Base-by-base conservation (phyloP, 1,284 basidiomycete genomes). In the Apiotrichum domesticum region DNA sequence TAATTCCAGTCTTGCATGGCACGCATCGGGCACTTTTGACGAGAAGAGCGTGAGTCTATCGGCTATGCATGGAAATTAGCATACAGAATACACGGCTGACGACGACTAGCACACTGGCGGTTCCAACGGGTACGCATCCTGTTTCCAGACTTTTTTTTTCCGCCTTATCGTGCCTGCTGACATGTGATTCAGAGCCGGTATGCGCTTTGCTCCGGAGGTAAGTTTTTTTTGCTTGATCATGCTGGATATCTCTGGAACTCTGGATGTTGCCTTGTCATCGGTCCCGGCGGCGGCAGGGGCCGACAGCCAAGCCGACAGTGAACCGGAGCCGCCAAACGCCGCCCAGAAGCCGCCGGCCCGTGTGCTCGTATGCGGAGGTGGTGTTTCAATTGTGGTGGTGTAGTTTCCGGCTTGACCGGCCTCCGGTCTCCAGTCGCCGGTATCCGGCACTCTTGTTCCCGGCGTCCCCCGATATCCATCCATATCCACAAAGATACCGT, bases 1-100 rank as follows among this genome's bases (percentile, higher is more conserved):
- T 21, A 21, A 21, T 21, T 0, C n/a, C 46, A 74, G 80, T 61
- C 73, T 82, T 40, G 80, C 80, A 51, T 82, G 82, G 80, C 80
- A 81, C 70, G 76, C 79, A 10, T 75, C 72, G 39, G 80, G 80
- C 21, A 80, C 79, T 35, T 75, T 73, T 63, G 66, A 66, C 54
- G 57, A 66, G 47, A 70, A 73, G 15, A 68, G 67, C 55, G 68
- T 71, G 49, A 67, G 70, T 50, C 3, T 21, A 21, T 21, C 21
- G n/a, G 3, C 21, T 10, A 11, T 7, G 3, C n/a, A 21, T 3
- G 13, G 3, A 33, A 21, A 14, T 41, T 44, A 41, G 47, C 13
- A 40, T 7, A 39, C 37, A 39, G 37, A 39, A 39, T 57, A 21
- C 21, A 21, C 21, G 21, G 21, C 21, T 21, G 21, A 21, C 21